A percentile compares a stretch with the other conserved stretches of the same genome.
These are phyloP conservation scores for Cutaneotrichosporon curvatum DNA, from an alignment of 1,284 basidiomycete genomes.

Conservation along the genomic window DNA sequence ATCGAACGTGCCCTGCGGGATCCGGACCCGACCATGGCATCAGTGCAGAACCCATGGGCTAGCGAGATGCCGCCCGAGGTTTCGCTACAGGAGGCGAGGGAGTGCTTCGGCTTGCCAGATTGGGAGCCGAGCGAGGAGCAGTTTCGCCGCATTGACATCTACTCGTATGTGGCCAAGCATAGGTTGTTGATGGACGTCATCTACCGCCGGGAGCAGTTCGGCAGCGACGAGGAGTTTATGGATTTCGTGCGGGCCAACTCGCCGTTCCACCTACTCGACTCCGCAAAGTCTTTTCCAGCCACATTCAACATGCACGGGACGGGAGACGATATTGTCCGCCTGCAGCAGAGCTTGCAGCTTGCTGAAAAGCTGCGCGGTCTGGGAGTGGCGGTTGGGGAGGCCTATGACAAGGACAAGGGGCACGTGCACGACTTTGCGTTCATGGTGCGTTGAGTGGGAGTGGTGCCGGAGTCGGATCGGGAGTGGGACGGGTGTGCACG, in stretches of 20 bases:
- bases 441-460: neutral
- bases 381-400: constrained; percentile 12
- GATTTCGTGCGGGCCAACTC: constrained; percentile 10
- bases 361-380: constrained; percentile 11
- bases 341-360: constrained; percentile 18
- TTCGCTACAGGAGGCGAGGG: constrained; percentile 4
- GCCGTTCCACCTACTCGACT: constrained; percentile 10
- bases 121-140: constrained; percentile 3
- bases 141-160: constrained; percentile 7
- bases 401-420: constrained; percentile 4
- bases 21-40: neutral
- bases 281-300: constrained; percentile 17
- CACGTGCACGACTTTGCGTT: constrained; percentile 20
- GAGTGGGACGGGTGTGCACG: neutral
- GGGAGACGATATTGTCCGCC: constrained; percentile 17
- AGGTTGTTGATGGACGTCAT: constrained; percentile 12
- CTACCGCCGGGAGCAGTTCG: constrained; percentile 15
- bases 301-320: constrained; percentile 27
- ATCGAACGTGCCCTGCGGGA: constrained; percentile 1
- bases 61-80: constrained; percentile 12
- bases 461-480: neutral
- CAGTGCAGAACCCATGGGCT: constrained; percentile 9
- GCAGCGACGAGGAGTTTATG: constrained; percentile 9
- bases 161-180: constrained; percentile 9
- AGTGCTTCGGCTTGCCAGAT: constrained; percentile 5